Conservation (phyloP, 1,284 basidiomycete genomes). For the Cryptococcus depauperatus region DNA sequence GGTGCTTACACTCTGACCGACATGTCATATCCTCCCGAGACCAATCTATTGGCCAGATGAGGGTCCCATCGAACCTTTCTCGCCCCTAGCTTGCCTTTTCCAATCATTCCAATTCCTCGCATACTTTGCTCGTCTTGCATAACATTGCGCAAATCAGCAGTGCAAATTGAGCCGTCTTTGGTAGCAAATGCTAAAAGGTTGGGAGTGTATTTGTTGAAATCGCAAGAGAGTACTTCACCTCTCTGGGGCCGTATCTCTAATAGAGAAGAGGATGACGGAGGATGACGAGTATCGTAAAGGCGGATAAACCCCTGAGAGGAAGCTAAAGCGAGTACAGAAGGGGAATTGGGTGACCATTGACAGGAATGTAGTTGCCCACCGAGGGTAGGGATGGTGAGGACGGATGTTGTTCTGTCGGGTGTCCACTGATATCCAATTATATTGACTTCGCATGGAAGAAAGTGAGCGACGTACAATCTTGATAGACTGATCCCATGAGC, state of each 20-base stretch:
- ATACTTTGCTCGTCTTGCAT: slow-evolving; percentile 14
- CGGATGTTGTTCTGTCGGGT: slow-evolving; percentile 65
- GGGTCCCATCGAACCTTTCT: slow-evolving; percentile 49
- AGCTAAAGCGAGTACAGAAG: slow-evolving; percentile 69
- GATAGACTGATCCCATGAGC: slow-evolving; percentile 85
- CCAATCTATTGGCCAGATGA: slow-evolving; percentile 62
- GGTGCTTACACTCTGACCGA: slow-evolving; percentile 83
- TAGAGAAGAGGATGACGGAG: slow-evolving; percentile 18
- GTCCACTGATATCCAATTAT: slow-evolving; percentile 59
- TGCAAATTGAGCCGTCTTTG: slow-evolving; percentile 47
- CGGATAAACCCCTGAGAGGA: slow-evolving; percentile 76
- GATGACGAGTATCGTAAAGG: slow-evolving; percentile 67
- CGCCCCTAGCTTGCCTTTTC: slow-evolving; percentile 49
- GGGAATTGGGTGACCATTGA: slow-evolving; percentile 82
- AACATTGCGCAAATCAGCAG: slow-evolving; percentile 44
- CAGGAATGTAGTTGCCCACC: slow-evolving; percentile 66
- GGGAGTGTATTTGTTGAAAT: slow-evolving; percentile 53
- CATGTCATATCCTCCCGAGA: slow-evolving; percentile 70
- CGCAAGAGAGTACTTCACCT: slow-evolving; percentile 40
- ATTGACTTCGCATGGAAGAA: neutral
- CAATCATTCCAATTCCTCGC: slow-evolving; percentile 10
- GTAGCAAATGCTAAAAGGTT: slow-evolving; percentile 48
- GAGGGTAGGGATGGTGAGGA: slow-evolving; percentile 68
- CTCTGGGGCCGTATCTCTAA: neutral
- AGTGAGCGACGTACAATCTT: slow-evolving; percentile 63